Conservation (phyloP, 1,284 basidiomycete genomes). For the Ceratorhiza oryzae-sativae region DNA sequence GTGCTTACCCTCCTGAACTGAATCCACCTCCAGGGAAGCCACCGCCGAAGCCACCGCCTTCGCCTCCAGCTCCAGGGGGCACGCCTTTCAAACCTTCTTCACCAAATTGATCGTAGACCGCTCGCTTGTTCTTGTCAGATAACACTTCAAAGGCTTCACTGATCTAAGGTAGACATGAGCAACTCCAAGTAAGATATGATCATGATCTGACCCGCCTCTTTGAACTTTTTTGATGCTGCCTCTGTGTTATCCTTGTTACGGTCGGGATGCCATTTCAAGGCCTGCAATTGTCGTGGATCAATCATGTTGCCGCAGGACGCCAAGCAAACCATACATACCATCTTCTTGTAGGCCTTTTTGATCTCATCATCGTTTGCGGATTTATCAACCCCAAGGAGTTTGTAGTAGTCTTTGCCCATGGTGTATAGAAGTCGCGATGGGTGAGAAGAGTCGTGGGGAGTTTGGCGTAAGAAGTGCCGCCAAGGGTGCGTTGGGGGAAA, state of each 20-base stretch:
- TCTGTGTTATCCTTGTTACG: conserved; percentile 78
- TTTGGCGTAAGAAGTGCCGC: neutral
- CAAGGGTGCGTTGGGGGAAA: neutral
- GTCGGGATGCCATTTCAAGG: conserved; percentile 92
- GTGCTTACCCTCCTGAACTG: conserved; percentile 58
- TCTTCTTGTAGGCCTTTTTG: conserved; percentile 56
- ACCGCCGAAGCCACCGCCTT: conserved; percentile 56
- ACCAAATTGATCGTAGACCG: conserved; percentile 94
- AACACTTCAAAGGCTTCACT: conserved; percentile 98
- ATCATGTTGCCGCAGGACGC: neutral
- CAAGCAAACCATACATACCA: conserved; percentile 16
- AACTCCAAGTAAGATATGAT: neutral
- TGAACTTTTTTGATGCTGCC: conserved; percentile 88
- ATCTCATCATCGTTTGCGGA: conserved; percentile 61
- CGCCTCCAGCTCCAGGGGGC: conserved; percentile 51
- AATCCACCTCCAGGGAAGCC: conserved; percentile 53
- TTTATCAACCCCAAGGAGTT: conserved; percentile 54
- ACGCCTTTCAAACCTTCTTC: conserved; percentile 88
- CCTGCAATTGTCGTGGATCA: conserved; percentile 55
- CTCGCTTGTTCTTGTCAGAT: conserved; percentile 90
- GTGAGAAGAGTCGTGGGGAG: neutral
- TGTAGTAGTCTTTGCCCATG: conserved; percentile 51
- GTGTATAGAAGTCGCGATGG: neutral
- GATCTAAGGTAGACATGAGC: conserved; percentile 60
- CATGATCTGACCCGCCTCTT: conserved; percentile 67